Percentiles rank a stretch among this genome's conserved stretches.
Evolutionary conservation across 2,329 filamentous ascomycete species (phyloP).

Genomic region (Rosellinia necatrix): DNA sequence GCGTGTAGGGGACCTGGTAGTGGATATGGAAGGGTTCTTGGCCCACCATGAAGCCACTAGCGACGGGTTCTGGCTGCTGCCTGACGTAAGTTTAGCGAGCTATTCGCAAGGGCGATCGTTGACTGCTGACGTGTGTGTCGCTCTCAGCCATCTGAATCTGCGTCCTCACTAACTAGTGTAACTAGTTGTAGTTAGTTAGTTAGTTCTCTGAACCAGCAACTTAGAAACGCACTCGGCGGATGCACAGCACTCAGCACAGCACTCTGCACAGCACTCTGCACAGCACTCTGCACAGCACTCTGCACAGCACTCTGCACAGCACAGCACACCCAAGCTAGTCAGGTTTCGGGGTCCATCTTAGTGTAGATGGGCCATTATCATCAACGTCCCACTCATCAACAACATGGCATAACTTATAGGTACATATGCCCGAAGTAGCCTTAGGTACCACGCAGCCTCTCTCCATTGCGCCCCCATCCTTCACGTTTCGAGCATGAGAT

Average conservation of each 20-base stretch:
- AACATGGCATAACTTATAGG: no score
- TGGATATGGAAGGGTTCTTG: neutral
- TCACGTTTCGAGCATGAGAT: neutral
- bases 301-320: no score
- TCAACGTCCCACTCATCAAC: neutral
- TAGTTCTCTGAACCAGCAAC: no score
- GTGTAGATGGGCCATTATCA: neutral
- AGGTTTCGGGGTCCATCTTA: neutral
- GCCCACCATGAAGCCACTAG: constrained; percentile 1
- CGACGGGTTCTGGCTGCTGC: neutral
- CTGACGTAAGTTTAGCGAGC: constrained; percentile 14
- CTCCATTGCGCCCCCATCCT: no score
- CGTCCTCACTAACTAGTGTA: no score
- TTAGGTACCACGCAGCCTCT: constrained; percentile 9
- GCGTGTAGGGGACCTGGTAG: neutral
- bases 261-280: no score
- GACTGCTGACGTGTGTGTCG: constrained; percentile 10
- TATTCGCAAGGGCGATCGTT: neutral
- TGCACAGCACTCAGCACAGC: constrained; percentile 3
- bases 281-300: no score
- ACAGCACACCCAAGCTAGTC: neutral
- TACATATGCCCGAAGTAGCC: neutral
- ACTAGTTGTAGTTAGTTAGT: no score
- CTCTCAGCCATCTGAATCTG: neutral
- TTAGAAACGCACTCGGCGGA: neutral